Conservation (phyloP, 2,329 filamentous ascomycete species). For the Beauveria varroae region DNA sequence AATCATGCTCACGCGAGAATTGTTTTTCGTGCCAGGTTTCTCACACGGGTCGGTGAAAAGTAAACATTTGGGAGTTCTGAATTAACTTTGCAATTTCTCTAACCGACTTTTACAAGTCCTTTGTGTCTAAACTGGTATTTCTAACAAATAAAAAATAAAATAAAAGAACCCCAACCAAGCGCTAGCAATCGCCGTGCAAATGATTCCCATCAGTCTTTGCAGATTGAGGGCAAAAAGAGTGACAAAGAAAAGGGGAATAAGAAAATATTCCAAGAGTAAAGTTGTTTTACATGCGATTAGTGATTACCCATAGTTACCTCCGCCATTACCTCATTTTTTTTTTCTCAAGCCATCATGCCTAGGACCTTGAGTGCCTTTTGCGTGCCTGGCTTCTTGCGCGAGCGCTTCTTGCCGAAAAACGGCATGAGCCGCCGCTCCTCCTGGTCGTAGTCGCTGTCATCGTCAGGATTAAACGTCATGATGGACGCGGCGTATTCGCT, state of each 20-base stretch:
- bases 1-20: no score
- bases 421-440: slow-evolving; percentile 48
- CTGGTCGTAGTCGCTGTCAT: slow-evolving; percentile 36
- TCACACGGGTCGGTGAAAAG: no score
- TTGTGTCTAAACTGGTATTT: not conserved
- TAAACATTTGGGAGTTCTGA: no score
- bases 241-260: no score
- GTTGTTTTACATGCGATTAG: not conserved
- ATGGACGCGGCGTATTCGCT: not conserved
- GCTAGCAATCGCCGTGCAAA: not conserved
- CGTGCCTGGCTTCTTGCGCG: slow-evolving; percentile 33
- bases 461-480: slow-evolving; percentile 28
- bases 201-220: not conserved
- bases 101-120: not conserved
- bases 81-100: no score
- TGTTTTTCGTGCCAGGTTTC: no score
- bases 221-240: no score
- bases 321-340: no score
- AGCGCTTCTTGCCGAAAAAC: slow-evolving; percentile 32
- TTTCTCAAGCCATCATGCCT: slow-evolving; percentile 28
- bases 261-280: no score
- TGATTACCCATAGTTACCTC: not conserved
- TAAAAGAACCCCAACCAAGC: not conserved
- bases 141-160: not conserved
- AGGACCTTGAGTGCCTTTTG: slow-evolving; percentile 48